Percentiles rank a stretch among this genome's conserved stretches.
phyloP scores from a whole-genome alignment of 179 eudicot genomes.

The Sideroxylon spinosum region DNA sequence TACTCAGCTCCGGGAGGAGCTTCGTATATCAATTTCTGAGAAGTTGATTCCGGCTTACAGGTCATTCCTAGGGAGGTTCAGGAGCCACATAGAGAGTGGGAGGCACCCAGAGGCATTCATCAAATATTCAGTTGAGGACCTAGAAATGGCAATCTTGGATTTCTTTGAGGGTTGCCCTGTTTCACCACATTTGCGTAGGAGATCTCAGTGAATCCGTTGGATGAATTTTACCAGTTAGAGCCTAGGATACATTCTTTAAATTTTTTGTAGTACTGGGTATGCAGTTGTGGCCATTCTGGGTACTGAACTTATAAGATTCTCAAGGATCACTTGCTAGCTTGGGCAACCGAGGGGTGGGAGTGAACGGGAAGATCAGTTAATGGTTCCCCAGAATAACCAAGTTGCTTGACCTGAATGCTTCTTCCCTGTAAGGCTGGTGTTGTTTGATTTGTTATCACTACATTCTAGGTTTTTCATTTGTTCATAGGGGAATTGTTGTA shows the following conservation, averaged over 20 bases:
- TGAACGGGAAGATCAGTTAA: not conserved
- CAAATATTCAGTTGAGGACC: slow-evolving; percentile 67
- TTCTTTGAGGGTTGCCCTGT: slow-evolving; percentile 62
- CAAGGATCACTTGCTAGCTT: not conserved
- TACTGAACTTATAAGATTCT: not conserved
- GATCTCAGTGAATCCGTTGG: slow-evolving; percentile 39
- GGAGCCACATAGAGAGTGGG: slow-evolving; percentile 69
- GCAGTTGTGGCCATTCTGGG: slow-evolving; percentile 21
- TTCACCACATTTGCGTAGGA: slow-evolving; percentile 52
- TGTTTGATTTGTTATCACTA: slow-evolving; percentile 8
- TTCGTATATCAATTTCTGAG: slow-evolving; percentile 65
- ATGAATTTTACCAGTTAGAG: slow-evolving; percentile 22
- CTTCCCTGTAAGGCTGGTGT: slow-evolving; percentile 23
- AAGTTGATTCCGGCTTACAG: slow-evolving; percentile 68
- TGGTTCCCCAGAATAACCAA: not conserved
- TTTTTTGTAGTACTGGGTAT: slow-evolving; percentile 20
- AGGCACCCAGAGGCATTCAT: slow-evolving; percentile 72
- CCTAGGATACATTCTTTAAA: slow-evolving; percentile 47
- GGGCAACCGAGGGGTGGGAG: not conserved
- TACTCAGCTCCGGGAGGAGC: slow-evolving; percentile 62
- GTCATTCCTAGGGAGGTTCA: slow-evolving; percentile 68
- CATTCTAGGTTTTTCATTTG: slow-evolving; percentile 26
- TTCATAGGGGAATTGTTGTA: slow-evolving; percentile 22
- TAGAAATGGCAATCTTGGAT: slow-evolving; percentile 59
- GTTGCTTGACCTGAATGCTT: slow-evolving; percentile 9